Conservation (phyloP, 2,329 filamentous ascomycete genomes). For the Neoascochyta sp. region DNA sequence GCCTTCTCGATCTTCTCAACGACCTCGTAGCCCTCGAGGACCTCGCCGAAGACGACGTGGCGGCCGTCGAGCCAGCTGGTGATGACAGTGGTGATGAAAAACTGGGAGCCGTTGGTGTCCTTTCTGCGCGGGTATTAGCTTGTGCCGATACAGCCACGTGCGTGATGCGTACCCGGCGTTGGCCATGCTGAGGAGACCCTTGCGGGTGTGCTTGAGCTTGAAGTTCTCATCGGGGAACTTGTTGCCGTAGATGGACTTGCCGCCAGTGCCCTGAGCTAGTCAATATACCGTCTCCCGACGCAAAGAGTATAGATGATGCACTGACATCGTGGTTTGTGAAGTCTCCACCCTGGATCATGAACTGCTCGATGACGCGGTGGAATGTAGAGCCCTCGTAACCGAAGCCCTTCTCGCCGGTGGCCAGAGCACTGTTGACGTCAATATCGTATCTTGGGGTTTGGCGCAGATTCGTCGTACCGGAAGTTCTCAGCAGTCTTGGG, state of each 20-base stretch:
- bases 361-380: slow-evolving; percentile 86
- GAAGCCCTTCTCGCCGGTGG: slow-evolving; percentile 81
- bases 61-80: slow-evolving; percentile 79
- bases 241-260: slow-evolving; percentile 82
- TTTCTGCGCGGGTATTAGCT: too few relatives aligned
- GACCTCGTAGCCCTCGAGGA: slow-evolving; percentile 79
- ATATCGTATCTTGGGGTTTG: too few relatives aligned
- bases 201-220: slow-evolving; percentile 88
- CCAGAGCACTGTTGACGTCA: slow-evolving; percentile 74
- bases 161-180: too few relatives aligned
- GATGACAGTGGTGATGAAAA: slow-evolving; percentile 83
- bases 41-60: slow-evolving; percentile 86
- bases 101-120: slow-evolving; percentile 77
- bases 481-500: slow-evolving; percentile 70
- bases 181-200: slow-evolving; percentile 69
- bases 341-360: slow-evolving; percentile 82
- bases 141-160: too few relatives aligned
- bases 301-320: not conserved
- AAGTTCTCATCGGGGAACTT: slow-evolving; percentile 91
- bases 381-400: slow-evolving; percentile 78
- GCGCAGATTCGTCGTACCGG: slow-evolving; percentile 49
- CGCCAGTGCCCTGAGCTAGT: slow-evolving; percentile 59
- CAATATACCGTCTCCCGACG: not conserved
- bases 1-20: slow-evolving; percentile 74
- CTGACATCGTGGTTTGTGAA: not conserved